phyloP scores from a whole-genome alignment of 495 filamentous ascomycete genomes.

The Penicillium bialowiezense region DNA sequence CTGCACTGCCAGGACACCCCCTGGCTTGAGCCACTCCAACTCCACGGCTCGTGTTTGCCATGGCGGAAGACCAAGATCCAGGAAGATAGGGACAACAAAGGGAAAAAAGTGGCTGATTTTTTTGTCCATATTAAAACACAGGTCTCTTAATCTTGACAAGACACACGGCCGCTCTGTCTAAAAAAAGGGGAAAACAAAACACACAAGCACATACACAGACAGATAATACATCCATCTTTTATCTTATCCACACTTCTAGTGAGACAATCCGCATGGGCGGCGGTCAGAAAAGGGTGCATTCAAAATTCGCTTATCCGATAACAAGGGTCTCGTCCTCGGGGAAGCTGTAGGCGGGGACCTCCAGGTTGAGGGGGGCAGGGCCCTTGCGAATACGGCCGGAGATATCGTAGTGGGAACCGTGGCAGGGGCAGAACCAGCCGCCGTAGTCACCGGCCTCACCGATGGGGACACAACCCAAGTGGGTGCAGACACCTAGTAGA shows the following conservation, averaged over 20 bases:
- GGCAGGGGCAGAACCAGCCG: conserved; percentile 99
- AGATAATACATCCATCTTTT: conserved; percentile 21
- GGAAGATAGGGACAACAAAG: conserved; percentile 18
- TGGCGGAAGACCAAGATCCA: conserved; percentile 1
- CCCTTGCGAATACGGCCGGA: conserved; percentile 94
- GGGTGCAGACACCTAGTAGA: conserved; percentile 85
- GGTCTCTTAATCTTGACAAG: conserved; percentile 47
- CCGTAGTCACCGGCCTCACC: conserved; percentile 97
- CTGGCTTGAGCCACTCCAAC: conserved; percentile 1
- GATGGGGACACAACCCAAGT: conserved; percentile 98
- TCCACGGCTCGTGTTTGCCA: conserved; percentile 1
- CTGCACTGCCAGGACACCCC: conserved; percentile 8
- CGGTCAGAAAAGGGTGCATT: conserved; percentile 12
- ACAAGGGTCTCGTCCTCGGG: conserved; percentile 72
- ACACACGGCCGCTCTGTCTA: conserved; percentile 43
- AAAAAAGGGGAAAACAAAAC: conserved; percentile 26
- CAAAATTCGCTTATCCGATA: conserved; percentile 61
- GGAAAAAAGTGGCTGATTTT: conserved; percentile 37
- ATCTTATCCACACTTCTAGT: conserved; percentile 17
- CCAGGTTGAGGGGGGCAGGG: conserved; percentile 93
- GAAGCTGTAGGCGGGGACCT: conserved; percentile 89
- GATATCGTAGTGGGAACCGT: conserved; percentile 99
- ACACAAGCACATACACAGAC: conserved; percentile 32
- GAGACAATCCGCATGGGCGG: conserved; percentile 12
- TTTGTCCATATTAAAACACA: conserved; percentile 49